phyloP scores from a whole-genome alignment of 2,329 filamentous ascomycete species.

The Sclerotinia spermophila region DNA sequence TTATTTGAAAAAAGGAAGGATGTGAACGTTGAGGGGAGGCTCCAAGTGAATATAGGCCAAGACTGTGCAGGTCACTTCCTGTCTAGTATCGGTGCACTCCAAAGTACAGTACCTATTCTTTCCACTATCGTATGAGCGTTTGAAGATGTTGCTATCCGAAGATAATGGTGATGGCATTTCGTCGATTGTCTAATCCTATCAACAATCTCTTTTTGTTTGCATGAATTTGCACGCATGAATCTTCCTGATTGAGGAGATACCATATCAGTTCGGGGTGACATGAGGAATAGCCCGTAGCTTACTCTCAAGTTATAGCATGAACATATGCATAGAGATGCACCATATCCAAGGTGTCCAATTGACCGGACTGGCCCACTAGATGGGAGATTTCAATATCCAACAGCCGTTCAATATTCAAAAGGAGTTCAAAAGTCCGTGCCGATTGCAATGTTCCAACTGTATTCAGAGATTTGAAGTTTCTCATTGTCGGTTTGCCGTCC shows the following conservation, averaged over 20 bases:
- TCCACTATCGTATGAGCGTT: not conserved
- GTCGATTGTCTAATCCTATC: not conserved
- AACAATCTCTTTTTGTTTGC: not conserved
- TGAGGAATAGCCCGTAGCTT: not conserved
- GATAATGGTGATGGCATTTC: too few relatives aligned
- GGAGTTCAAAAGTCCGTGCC: accelerated
- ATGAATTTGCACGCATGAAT: not conserved
- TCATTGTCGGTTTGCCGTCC: not conserved
- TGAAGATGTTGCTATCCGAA: not conserved
- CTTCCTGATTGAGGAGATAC: not conserved
- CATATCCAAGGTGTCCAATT: not conserved
- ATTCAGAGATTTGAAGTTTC: not conserved
- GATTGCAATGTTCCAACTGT: not conserved
- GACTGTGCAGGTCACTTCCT: not conserved
- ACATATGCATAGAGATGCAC: not conserved
- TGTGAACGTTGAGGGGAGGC: not conserved
- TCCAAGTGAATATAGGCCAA: not conserved
- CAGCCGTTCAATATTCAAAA: not conserved
- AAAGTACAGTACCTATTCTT: not conserved
- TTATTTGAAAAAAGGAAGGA: not conserved
- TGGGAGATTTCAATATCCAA: not conserved
- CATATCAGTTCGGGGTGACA: not conserved
- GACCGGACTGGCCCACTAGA: not conserved
- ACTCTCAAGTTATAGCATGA: not conserved
- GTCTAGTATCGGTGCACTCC: too few relatives aligned